Evolutionary conservation across 805 yeast species (phyloP).

Genomic region (Blastobotrys attinorum): DNA sequence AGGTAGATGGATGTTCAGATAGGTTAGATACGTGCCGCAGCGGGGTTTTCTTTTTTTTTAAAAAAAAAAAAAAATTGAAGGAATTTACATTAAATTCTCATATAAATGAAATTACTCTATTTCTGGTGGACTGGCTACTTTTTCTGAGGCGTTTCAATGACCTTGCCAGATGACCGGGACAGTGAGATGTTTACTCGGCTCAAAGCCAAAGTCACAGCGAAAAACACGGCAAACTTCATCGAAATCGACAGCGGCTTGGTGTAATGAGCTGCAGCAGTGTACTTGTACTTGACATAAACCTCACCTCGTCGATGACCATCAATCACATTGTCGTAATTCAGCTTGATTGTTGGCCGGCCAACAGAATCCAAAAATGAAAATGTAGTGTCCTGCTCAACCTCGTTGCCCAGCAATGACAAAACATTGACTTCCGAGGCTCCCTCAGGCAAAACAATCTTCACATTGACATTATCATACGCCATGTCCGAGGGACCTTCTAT

Average conservation of each 20-base stretch:
- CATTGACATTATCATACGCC: conserved; percentile 52
- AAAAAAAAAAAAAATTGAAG: too few species aligned
- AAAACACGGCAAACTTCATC: conserved; percentile 46
- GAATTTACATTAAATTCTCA: too few species aligned
- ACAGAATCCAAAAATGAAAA: conserved; percentile 50
- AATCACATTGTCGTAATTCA: conserved; percentile 52
- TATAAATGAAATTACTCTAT: not conserved
- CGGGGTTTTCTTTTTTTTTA: too few species aligned
- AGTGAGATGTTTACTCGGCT: not conserved
- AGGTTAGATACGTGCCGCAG: too few species aligned
- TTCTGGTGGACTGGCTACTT: too few species aligned
- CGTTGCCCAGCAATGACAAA: conserved; percentile 40
- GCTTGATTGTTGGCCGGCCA: conserved; percentile 71
- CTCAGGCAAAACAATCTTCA: conserved; percentile 76
- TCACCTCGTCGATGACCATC: conserved; percentile 57
- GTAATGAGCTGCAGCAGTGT: conserved; percentile 43
- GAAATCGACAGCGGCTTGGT: conserved; percentile 63
- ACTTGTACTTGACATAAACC: conserved; percentile 56
- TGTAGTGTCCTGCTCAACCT: conserved; percentile 24
- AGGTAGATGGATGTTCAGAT: too few species aligned
- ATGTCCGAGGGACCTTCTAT: conserved; percentile 64
- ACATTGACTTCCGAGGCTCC: conserved; percentile 57
- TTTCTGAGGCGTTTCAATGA: not conserved
- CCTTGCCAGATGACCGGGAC: too few species aligned
- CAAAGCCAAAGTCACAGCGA: conserved; percentile 34